phyloP scores from a whole-genome alignment of 768 basidiomycete species.

The Tulasnella sp. region DNA sequence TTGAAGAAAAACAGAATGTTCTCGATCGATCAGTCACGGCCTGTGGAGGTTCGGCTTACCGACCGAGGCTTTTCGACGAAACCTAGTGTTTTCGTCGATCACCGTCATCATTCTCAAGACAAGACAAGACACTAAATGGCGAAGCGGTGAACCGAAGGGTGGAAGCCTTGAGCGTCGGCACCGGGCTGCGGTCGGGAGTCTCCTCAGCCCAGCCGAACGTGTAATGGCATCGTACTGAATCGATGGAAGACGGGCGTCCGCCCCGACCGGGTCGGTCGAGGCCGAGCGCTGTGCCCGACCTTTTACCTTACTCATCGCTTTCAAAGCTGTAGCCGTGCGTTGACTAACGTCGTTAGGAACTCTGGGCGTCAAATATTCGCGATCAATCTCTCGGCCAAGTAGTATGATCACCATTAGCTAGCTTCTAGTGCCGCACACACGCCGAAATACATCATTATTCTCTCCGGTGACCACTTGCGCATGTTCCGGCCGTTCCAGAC shows the following conservation, averaged over 20 bases:
- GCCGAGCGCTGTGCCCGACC: background rate
- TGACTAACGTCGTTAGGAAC: background rate
- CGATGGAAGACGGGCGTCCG: background rate
- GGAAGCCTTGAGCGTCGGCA: background rate
- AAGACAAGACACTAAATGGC: constrained; percentile 8
- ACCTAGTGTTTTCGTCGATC: background rate
- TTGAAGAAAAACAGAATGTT: background rate
- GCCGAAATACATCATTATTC: background rate
- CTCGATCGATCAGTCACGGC: background rate
- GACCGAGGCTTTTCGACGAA: background rate
- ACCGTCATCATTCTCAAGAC: background rate
- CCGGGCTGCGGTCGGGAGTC: background rate
- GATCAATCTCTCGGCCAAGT: background rate
- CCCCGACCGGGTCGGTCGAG: background rate
- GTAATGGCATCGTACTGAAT: background rate
- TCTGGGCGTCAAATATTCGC: background rate
- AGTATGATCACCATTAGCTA: background rate
- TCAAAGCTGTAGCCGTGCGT: background rate
- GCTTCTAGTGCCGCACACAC: background rate
- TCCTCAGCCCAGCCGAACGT: background rate
- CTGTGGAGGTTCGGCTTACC: background rate
- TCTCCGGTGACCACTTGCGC: background rate
- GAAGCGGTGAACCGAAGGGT: background rate
- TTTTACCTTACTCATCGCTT: background rate
- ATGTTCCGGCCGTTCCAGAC: background rate